These are phyloP conservation scores for Uronychia setigera DNA, from an alignment of 73 alveolate genomes.

Conservation along the genomic window DNA sequence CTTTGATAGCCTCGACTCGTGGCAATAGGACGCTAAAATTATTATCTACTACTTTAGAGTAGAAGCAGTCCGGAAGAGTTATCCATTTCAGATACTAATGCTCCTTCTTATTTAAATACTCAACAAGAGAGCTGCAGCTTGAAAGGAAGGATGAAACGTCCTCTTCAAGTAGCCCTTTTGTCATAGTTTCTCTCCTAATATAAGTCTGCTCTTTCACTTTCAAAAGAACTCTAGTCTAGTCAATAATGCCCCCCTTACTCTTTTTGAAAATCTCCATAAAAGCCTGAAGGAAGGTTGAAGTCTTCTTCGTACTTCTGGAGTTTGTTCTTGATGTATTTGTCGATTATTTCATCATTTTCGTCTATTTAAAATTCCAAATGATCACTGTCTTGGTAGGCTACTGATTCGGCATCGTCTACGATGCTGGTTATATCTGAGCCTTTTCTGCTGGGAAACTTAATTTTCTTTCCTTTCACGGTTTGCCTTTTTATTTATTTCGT, in stretches of 20 bases:
- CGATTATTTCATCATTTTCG: neutral
- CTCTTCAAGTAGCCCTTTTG: neutral
- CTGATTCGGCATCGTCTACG: neutral
- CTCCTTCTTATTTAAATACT: neutral
- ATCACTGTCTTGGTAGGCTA: neutral
- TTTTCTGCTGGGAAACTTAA: neutral
- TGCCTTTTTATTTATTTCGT: neutral
- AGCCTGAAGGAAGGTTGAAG: neutral
- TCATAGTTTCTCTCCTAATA: neutral
- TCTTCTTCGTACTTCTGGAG: neutral
- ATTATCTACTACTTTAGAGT: neutral
- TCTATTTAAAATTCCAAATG: neutral
- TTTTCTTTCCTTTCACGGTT: neutral
- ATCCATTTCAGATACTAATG: neutral
- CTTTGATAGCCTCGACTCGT: neutral
- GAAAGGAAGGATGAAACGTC: neutral
- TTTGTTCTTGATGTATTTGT: neutral
- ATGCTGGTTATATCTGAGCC: neutral
- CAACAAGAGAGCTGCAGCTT: neutral
- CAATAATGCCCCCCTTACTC: too few relatives aligned
- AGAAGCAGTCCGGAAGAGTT: neutral
- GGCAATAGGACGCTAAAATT: neutral
- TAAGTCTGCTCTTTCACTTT: neutral
- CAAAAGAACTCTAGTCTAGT: neutral
- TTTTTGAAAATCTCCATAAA: neutral